phyloP scores from a whole-genome alignment of 345 rosid genomes.

The Reutealis trisperma region DNA sequence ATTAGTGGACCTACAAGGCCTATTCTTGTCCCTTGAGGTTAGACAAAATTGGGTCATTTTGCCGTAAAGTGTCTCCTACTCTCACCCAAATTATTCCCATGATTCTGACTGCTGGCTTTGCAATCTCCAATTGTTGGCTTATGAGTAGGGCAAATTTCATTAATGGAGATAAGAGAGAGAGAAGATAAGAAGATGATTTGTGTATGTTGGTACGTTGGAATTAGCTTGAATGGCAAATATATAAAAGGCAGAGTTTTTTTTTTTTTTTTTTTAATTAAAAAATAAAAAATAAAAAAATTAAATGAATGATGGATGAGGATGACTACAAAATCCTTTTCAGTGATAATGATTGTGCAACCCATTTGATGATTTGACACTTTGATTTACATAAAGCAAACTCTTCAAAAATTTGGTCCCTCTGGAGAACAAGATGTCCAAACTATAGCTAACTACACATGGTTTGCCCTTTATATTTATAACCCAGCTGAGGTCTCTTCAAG shows the following conservation, averaged over 20 bases:
- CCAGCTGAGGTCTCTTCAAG: not conserved
- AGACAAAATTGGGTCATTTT: conserved; percentile 4
- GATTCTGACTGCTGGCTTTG: not conserved
- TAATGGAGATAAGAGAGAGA: not conserved
- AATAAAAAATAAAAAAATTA: no score
- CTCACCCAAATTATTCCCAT: conserved; percentile 2
- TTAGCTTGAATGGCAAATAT: not conserved
- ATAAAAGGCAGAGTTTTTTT: no score
- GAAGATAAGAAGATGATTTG: conserved; percentile 3
- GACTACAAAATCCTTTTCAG: not conserved
- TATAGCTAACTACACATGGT: conserved; percentile 7
- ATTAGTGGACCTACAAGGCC: not conserved
- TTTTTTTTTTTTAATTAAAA: no score
- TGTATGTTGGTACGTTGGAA: not conserved
- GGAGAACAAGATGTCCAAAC: not conserved
- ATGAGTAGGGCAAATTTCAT: not conserved
- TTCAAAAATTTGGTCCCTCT: not conserved
- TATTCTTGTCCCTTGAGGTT: conserved; percentile 9
- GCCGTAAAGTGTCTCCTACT: not conserved
- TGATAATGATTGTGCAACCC: not conserved
- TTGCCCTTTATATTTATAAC: not conserved
- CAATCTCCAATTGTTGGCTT: conserved; percentile 5
- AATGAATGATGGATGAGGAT: no score
- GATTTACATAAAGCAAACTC: conserved; percentile 1
- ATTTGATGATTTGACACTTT: conserved; percentile 1